These are phyloP conservation scores for Lentinula novae-zelandiae DNA, from an alignment of 1,284 basidiomycete genomes.

Conservation along the genomic window DNA sequence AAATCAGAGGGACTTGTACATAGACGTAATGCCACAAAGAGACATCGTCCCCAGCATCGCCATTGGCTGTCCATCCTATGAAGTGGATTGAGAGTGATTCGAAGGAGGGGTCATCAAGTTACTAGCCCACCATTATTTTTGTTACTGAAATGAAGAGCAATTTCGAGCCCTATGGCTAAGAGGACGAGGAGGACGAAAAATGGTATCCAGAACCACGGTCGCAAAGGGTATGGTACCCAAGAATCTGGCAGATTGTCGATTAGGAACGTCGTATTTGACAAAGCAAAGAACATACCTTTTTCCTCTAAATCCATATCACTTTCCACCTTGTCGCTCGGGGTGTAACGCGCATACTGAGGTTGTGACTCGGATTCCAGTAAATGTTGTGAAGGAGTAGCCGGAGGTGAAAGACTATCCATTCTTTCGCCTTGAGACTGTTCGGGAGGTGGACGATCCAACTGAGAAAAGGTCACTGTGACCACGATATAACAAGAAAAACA, in stretches of 20 bases:
- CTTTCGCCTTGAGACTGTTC: background rate
- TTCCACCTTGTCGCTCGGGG: slow-evolving; percentile 1
- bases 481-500: background rate
- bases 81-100: background rate
- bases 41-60: slow-evolving; percentile 25
- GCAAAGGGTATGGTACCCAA: slow-evolving; percentile 43
- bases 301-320: background rate
- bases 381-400: slow-evolving; percentile 13
- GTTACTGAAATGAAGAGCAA: slow-evolving; percentile 43
- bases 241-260: background rate
- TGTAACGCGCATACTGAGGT: slow-evolving; percentile 16
- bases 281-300: slow-evolving; percentile 4
- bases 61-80: slow-evolving; percentile 40
- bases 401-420: slow-evolving; percentile 11
- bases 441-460: background rate
- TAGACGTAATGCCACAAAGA: slow-evolving; percentile 47
- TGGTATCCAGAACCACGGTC: slow-evolving; percentile 43
- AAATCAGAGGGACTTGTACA: slow-evolving; percentile 24
- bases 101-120: background rate
- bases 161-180: slow-evolving; percentile 42
- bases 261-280: background rate
- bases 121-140: slow-evolving; percentile 36
- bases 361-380: slow-evolving; percentile 13
- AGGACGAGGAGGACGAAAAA: slow-evolving; percentile 35
- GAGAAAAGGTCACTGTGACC: background rate